Percentiles rank a stretch among this genome's conserved stretches.
Conservation (phyloP, 2,329 filamentous ascomycete genomes). For the Basipetospora chlamydospora region DNA sequence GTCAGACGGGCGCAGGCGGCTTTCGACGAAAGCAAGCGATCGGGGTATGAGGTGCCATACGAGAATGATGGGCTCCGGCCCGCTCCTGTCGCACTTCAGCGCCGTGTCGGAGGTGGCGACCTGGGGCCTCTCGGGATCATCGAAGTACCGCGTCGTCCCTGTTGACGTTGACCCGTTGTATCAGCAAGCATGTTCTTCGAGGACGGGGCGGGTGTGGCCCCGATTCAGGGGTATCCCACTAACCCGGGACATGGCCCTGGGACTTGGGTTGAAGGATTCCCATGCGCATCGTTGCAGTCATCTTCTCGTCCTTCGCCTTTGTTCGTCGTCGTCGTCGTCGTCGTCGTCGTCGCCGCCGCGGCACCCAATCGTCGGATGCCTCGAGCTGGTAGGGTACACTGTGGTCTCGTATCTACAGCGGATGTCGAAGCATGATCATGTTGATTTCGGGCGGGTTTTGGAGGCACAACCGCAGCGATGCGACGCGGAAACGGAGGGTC, state of each 20-base stretch:
- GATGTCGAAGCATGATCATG: no score
- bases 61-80: conserved; percentile 57
- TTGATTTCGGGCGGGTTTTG: no score
- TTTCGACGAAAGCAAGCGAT: no score
- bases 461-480: no score
- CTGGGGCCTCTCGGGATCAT: conserved; percentile 37
- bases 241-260: conserved; percentile 62
- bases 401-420: no score
- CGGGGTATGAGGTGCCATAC: conserved; percentile 27
- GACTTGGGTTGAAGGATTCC: conserved; percentile 57
- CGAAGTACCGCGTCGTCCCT: conserved; percentile 52
- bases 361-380: not conserved
- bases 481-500: no score
- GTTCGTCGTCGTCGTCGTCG: not conserved
- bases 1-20: no score
- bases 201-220: no score
- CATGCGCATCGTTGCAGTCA: not conserved
- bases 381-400: not conserved
- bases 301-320: not conserved
- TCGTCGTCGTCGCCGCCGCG: not conserved
- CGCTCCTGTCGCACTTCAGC: conserved; percentile 60
- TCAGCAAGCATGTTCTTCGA: no score
- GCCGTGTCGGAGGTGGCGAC: conserved; percentile 23
- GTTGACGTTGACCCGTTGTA: no score
- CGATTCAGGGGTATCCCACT: no score